Conservation (phyloP, 1,284 basidiomycete species). For the Peniophora sp. region DNA sequence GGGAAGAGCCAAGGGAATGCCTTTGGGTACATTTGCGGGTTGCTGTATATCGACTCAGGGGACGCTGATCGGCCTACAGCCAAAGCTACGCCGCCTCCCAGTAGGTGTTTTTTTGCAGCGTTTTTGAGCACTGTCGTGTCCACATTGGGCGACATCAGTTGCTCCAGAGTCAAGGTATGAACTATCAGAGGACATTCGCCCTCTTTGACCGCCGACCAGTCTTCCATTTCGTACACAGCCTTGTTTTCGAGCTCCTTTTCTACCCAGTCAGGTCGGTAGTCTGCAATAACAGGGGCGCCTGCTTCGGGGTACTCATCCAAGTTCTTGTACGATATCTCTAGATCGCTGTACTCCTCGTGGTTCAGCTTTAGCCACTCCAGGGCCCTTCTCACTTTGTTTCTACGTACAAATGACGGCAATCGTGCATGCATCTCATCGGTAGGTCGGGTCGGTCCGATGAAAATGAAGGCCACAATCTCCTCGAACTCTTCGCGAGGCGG, state of each 20-base stretch:
- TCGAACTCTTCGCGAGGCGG: slow-evolving; percentile 25
- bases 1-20: slow-evolving; percentile 31
- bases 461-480: slow-evolving; percentile 28
- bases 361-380: slow-evolving; percentile 31
- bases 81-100: slow-evolving; percentile 4
- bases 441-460: slow-evolving; percentile 22
- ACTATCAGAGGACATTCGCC: slow-evolving; percentile 29
- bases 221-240: slow-evolving; percentile 18
- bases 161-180: slow-evolving; percentile 19
- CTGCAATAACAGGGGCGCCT: slow-evolving; percentile 21
- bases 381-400: slow-evolving; percentile 19
- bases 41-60: slow-evolving; percentile 21
- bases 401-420: slow-evolving; percentile 26
- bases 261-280: slow-evolving; percentile 13
- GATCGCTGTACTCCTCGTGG: slow-evolving; percentile 26
- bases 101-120: too few relatives aligned
- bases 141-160: too few relatives aligned
- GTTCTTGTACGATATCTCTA: slow-evolving; percentile 26
- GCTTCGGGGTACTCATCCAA: slow-evolving; percentile 22
- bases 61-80: slow-evolving; percentile 12
- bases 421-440: slow-evolving; percentile 23
- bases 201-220: slow-evolving; percentile 21
- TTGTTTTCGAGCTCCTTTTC: slow-evolving; percentile 15
- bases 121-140: too few relatives aligned
- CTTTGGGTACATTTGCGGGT: slow-evolving; percentile 22